Evolutionary conservation across 2,329 filamentous ascomycete genomes (phyloP).

Genomic region (Cercospora berteroae): DNA sequence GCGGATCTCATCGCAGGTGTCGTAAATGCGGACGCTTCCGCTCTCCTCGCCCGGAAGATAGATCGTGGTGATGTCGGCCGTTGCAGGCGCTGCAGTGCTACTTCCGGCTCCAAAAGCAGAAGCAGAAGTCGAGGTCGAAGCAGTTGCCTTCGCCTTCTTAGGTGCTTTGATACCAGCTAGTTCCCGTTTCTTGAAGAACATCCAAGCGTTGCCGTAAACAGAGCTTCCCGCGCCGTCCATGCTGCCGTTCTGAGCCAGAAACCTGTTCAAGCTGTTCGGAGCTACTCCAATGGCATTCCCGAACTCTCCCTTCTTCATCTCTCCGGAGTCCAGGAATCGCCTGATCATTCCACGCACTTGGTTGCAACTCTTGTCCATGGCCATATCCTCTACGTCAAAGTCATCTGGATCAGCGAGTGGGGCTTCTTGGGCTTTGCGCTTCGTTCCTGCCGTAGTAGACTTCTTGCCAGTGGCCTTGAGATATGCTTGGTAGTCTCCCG

Average conservation of each 20-base stretch:
- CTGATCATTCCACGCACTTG: slow-evolving; percentile 45
- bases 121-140: too few relatives aligned
- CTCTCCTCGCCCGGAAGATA: slow-evolving; percentile 50
- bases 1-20: slow-evolving; percentile 59
- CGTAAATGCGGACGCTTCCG: slow-evolving; percentile 51
- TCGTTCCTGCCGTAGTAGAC: slow-evolving; percentile 3
- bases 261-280: slow-evolving; percentile 42
- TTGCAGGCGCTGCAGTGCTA: slow-evolving; percentile 30
- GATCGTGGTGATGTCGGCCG: slow-evolving; percentile 44
- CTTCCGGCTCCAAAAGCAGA: slow-evolving; percentile 3
- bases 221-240: slow-evolving; percentile 37
- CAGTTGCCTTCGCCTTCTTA: slow-evolving; percentile 37
- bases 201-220: slow-evolving; percentile 36
- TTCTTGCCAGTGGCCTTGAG: not conserved
- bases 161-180: slow-evolving; percentile 46
- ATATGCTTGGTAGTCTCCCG: slow-evolving; percentile 2
- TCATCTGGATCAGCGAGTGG: slow-evolving; percentile 11
- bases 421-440: slow-evolving; percentile 17
- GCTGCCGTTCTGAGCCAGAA: slow-evolving; percentile 51
- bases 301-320: slow-evolving; percentile 49
- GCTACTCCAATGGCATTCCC: slow-evolving; percentile 41
- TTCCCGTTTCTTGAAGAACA: slow-evolving; percentile 54
- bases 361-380: slow-evolving; percentile 28
- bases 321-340: slow-evolving; percentile 43
- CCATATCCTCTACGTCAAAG: slow-evolving; percentile 21